Base-by-base conservation (phyloP, 148 eudicot species). In the Oxyria digyna region DNA sequence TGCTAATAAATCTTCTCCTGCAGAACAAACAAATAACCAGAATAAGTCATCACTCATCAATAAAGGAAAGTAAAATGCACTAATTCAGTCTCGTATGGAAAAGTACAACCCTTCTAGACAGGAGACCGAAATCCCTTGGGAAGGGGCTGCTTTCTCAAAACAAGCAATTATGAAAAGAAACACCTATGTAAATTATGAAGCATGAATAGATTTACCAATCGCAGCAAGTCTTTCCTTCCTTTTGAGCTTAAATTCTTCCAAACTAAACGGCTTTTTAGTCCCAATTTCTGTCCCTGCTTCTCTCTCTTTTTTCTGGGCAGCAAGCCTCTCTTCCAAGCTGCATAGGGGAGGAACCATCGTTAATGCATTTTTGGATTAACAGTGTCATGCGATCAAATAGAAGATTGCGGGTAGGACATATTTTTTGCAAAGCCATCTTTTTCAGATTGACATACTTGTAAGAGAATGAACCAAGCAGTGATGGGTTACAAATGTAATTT, bases 301-400 rank as follows among this genome's bases (percentile, higher is more conserved):
- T 76, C 84, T 80, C 79, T 89, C 98, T 79, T 43, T 87, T 71
- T 83, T 79, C 84, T 89, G 96, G 62, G 88, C 96, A 17, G 78
- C 94, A 69, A 92, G 87, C 69, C 98, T 91, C 77, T 92, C 98
- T 77, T 92, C 96, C 77, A 92, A 92, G 81, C 98, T 90, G 87
- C 77, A 76, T 21, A 69, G 69, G 65, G 65, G 38, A 59, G 23
- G 10, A 59, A 35, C 9, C 20, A 20, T 59, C 15, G 62, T 69
- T 20, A 29, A 27, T 59, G n/a, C 21, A 29, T 31, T 29, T 59
- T 59, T 27, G 38, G 64, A 59, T 29, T 59, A 59, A 59, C 35
- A 26, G 35, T 29, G 37, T 59, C 37, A 27, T 5, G 64, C 21
- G 37, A 55, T 55, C 32, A 29, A 27, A 26, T 52, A 23, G 11